Evolutionary conservation across 176 grass and related monocot species (phyloP).

Genomic region (Musa schizocarpa): DNA sequence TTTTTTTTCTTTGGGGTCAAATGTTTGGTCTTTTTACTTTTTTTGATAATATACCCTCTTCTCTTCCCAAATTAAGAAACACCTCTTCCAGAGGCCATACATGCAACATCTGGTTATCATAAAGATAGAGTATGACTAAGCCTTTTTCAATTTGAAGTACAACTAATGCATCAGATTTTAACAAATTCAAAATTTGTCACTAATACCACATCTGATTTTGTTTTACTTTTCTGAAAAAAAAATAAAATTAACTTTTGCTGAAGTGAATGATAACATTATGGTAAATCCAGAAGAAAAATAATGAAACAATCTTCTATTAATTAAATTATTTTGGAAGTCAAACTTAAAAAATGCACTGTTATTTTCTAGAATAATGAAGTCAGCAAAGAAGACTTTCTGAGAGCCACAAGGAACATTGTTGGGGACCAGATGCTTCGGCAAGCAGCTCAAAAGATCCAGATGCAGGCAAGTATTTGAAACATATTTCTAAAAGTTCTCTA

Average conservation of each 20-base stretch:
- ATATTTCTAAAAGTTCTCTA: not conserved
- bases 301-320: not conserved
- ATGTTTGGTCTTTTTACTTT: not conserved
- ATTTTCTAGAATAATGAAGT: conserved; percentile 82
- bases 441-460: conserved; percentile 74
- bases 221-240: not conserved
- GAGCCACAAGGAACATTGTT: conserved; percentile 83
- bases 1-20: not conserved
- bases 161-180: too few species aligned
- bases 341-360: conserved; percentile 18
- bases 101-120: too few species aligned
- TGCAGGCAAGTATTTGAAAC: conserved; percentile 46
- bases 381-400: conserved; percentile 88
- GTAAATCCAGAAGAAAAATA: not conserved
- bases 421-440: conserved; percentile 95
- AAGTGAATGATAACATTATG: not conserved
- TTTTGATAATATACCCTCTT: too few species aligned
- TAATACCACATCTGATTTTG: not conserved
- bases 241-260: not conserved
- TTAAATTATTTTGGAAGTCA: not conserved
- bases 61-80: too few species aligned
- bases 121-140: too few species aligned
- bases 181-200: not conserved
- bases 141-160: too few species aligned
- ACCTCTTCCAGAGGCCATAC: too few species aligned